Evolutionary conservation across 2,329 filamentous ascomycete species (phyloP).

Genomic region (Scedosporium minutisporum): DNA sequence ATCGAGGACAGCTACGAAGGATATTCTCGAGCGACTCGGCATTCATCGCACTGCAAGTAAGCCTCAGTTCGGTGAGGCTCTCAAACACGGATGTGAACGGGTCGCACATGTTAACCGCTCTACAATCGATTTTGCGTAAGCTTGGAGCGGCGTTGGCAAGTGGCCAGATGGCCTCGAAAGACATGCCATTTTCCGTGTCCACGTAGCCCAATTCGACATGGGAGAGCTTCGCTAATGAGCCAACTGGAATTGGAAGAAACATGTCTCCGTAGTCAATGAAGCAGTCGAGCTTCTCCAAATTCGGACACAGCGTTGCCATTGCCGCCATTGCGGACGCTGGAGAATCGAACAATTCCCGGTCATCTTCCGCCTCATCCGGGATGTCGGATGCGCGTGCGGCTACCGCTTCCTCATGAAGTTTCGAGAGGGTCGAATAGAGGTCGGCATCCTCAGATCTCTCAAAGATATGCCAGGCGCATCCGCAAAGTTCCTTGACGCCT

Average conservation of each 20-base stretch:
- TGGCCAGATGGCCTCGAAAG: background rate
- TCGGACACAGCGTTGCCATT: background rate
- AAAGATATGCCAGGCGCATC: background rate
- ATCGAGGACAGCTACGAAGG: background rate
- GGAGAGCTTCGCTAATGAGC: background rate
- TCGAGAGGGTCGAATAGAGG: background rate
- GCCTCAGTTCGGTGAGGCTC: background rate
- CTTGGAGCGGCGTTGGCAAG: background rate
- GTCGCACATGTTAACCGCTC: background rate
- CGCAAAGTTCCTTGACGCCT: background rate
- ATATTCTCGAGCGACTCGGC: background rate
- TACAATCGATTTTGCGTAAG: background rate
- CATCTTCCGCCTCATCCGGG: background rate
- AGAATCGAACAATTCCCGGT: background rate
- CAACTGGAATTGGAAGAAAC: background rate
- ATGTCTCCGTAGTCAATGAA: background rate
- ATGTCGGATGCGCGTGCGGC: background rate
- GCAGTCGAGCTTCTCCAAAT: background rate
- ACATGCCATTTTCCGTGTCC: background rate
- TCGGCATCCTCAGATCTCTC: background rate
- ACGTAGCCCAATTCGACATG: background rate
- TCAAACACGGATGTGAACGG: background rate
- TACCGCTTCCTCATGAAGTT: background rate
- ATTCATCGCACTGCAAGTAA: background rate
- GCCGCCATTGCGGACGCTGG: background rate